A percentile compares a stretch with the other conserved stretches of the same genome.
phyloP scores from a whole-genome alignment of 495 filamentous ascomycete genomes.

The Podospora fimiseda region DNA sequence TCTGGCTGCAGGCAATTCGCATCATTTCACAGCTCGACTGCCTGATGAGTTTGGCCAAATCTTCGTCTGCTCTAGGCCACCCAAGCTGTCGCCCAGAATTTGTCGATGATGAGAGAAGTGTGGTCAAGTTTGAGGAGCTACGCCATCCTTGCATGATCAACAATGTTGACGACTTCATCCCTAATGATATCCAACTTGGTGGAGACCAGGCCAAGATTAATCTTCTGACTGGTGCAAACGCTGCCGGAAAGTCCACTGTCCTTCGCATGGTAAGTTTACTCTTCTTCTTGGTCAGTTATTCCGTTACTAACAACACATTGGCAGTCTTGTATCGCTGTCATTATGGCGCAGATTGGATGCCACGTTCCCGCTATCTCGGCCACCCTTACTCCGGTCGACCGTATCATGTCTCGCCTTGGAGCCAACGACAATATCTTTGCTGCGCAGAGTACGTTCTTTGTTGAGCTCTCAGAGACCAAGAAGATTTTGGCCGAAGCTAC shows the following conservation, averaged over 20 bases:
- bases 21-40: slow-evolving; percentile 92
- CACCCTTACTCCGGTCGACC: slow-evolving; percentile 83
- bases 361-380: slow-evolving; percentile 82
- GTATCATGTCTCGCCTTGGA: slow-evolving; percentile 97
- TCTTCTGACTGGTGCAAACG: slow-evolving; percentile 92
- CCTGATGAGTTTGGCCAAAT: slow-evolving; percentile 83
- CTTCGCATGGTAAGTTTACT: slow-evolving; percentile 73
- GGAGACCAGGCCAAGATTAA: slow-evolving; percentile 76
- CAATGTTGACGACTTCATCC: slow-evolving; percentile 89
- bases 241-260: slow-evolving; percentile 97
- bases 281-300: slow-evolving; percentile 3
- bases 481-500: slow-evolving; percentile 97
- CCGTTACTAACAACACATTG: slow-evolving; percentile 15
- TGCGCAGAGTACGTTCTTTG: slow-evolving; percentile 96
- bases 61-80: slow-evolving; percentile 73
- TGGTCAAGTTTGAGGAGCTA: slow-evolving; percentile 85
- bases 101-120: slow-evolving; percentile 73
- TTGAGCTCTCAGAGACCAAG: slow-evolving; percentile 95
- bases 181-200: slow-evolving; percentile 87
- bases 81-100: slow-evolving; percentile 86
- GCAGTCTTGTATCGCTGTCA: slow-evolving; percentile 80
- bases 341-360: slow-evolving; percentile 98
- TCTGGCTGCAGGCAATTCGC: slow-evolving; percentile 82
- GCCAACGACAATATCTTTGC: slow-evolving; percentile 99
- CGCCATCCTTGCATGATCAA: slow-evolving; percentile 91